Evolutionary conservation across 805 yeast genomes (phyloP).

Genomic region (Blastobotrys attinorum): DNA sequence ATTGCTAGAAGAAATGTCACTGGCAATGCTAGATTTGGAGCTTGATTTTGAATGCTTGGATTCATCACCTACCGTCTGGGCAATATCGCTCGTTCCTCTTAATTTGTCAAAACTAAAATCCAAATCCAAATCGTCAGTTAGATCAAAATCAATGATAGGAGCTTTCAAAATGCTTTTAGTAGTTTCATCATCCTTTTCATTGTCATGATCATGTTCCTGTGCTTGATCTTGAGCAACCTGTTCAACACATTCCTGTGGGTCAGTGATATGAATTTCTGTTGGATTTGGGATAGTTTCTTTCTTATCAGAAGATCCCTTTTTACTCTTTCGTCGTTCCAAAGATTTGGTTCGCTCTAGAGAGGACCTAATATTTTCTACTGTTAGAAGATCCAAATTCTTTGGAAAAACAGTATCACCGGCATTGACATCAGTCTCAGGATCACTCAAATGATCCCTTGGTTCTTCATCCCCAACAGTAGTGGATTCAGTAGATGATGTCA

Average conservation of each 20-base stretch:
- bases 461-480: constrained; percentile 6
- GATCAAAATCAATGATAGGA: constrained; percentile 6
- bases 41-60: neutral
- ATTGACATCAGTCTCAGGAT: constrained; percentile 12
- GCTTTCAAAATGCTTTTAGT: neutral
- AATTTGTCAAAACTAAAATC: constrained; percentile 7
- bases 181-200: neutral
- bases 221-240: neutral
- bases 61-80: neutral
- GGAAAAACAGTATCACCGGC: constrained; percentile 30
- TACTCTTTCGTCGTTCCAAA: constrained; percentile 28
- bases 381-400: constrained; percentile 23
- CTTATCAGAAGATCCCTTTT: constrained; percentile 15
- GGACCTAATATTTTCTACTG: constrained; percentile 28
- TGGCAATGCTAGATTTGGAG: neutral
- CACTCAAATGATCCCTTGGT: neutral
- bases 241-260: neutral
- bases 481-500: constrained; percentile 12
- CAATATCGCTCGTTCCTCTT: neutral
- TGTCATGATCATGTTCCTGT: neutral
- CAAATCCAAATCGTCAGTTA: constrained; percentile 2
- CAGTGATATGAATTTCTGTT: constrained; percentile 22
- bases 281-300: constrained; percentile 26
- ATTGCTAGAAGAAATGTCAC: neutral
- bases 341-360: constrained; percentile 29